Evolutionary conservation across 805 yeast species (phyloP).

Genomic region (Candida quercuum): DNA sequence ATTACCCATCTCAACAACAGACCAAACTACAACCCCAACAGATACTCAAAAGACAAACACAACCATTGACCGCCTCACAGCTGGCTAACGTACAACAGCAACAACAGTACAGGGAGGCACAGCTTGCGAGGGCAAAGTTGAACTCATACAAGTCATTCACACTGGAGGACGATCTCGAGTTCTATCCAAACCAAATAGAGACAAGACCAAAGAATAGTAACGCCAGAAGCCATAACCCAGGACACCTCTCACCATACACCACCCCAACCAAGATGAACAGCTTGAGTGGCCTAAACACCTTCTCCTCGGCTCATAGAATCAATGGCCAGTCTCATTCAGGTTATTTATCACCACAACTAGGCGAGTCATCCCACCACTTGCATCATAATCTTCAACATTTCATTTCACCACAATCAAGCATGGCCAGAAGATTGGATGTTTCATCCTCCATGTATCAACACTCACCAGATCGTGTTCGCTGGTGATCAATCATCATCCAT

Average conservation of each 20-base stretch:
- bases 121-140: conserved; percentile 40
- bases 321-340: conserved; percentile 3
- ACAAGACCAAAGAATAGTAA: background rate
- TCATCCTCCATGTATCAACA: background rate
- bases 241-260: conserved; percentile 14
- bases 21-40: conserved; percentile 8
- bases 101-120: conserved; percentile 19
- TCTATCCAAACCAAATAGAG: conserved; percentile 42
- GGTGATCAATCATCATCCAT: no score
- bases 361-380: conserved; percentile 10
- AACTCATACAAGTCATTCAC: conserved; percentile 67
- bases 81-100: conserved; percentile 13
- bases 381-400: conserved; percentile 3
- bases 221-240: conserved; percentile 3
- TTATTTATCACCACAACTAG: conserved; percentile 11
- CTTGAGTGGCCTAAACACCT: background rate
- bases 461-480: background rate
- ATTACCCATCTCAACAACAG: conserved; percentile 5
- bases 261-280: conserved; percentile 18
- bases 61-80: conserved; percentile 11
- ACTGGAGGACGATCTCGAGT: conserved; percentile 65
- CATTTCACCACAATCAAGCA: conserved; percentile 13
- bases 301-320: background rate
- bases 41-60: conserved; percentile 6
- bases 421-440: conserved; percentile 17